phyloP scores from a whole-genome alignment of 768 basidiomycete species.

The Podaxis sp. region DNA sequence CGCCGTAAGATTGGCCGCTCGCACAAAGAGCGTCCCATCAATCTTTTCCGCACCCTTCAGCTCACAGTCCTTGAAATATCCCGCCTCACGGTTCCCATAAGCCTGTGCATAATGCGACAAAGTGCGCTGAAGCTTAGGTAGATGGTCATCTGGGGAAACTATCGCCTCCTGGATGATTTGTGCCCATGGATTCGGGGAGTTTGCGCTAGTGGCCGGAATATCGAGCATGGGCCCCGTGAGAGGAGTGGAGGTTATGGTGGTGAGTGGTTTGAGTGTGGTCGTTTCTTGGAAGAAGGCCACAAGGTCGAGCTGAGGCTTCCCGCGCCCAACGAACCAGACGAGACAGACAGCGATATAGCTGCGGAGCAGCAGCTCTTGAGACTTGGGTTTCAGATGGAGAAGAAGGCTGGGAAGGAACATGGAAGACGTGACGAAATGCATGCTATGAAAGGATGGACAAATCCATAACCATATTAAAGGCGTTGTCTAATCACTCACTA shows the following conservation, averaged over 20 bases:
- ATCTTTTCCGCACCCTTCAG: constrained; percentile 37
- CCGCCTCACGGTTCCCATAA: constrained; percentile 14
- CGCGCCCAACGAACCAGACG: constrained; percentile 56
- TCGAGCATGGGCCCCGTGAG: constrained; percentile 24
- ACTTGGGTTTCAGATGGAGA: constrained; percentile 37
- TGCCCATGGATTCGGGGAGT: constrained; percentile 59
- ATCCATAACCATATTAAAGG: not conserved
- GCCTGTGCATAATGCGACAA: constrained; percentile 28
- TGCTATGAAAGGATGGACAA: constrained; percentile 34
- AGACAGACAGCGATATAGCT: constrained; percentile 54
- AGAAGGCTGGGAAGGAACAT: constrained; percentile 57
- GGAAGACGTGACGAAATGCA: constrained; percentile 67
- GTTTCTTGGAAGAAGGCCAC: constrained; percentile 42
- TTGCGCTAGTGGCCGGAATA: constrained; percentile 30
- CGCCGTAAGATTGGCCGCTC: constrained; percentile 50
- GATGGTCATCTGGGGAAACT: constrained; percentile 57
- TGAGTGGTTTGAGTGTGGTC: constrained; percentile 7
- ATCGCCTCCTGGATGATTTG: constrained; percentile 51
- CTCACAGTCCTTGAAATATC: constrained; percentile 21
- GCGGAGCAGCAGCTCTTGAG: constrained; percentile 53
- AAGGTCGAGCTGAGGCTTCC: constrained; percentile 51
- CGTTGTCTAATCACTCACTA: constrained; percentile 37
- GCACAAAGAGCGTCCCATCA: constrained; percentile 62
- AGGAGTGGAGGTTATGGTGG: constrained; percentile 15
- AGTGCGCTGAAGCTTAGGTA: constrained; percentile 38